These are phyloP conservation scores for Penicillium hesseltinei DNA, from an alignment of 2,329 filamentous ascomycete species.

Conservation along the genomic window DNA sequence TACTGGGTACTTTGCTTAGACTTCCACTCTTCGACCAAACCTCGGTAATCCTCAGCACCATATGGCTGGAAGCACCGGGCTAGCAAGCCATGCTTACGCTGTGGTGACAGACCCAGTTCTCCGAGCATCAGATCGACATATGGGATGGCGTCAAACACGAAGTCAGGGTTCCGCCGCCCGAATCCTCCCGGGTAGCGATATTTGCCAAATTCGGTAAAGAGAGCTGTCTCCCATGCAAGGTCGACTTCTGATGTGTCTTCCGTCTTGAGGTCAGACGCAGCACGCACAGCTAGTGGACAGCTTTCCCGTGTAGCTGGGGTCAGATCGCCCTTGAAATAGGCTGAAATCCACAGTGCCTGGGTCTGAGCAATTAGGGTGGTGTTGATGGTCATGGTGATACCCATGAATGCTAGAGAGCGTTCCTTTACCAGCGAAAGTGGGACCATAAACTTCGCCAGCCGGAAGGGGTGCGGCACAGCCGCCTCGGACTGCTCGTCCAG, in stretches of 20 bases:
- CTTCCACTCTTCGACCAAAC: slow-evolving; percentile 44
- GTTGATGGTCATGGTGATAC: slow-evolving; percentile 48
- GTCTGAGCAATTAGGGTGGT: slow-evolving; percentile 48
- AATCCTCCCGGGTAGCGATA: slow-evolving; percentile 64
- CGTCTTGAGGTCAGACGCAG: slow-evolving; percentile 12
- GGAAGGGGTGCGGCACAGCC: slow-evolving; percentile 47
- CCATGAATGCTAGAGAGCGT: slow-evolving; percentile 51
- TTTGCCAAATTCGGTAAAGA: slow-evolving; percentile 67
- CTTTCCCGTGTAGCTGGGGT: slow-evolving; percentile 28
- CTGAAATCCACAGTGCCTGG: slow-evolving; percentile 62
- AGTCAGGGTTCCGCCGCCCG: slow-evolving; percentile 56
- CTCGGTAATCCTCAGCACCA: slow-evolving; percentile 41
- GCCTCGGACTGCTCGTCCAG: slow-evolving; percentile 36
- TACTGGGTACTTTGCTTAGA: background rate
- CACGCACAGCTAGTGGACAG: slow-evolving; percentile 22
- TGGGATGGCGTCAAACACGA: slow-evolving; percentile 73
- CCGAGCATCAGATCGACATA: slow-evolving; percentile 68
- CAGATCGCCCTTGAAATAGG: slow-evolving; percentile 60
- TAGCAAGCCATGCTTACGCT: slow-evolving; percentile 35
- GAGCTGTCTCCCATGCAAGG: slow-evolving; percentile 56
- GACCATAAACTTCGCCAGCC: slow-evolving; percentile 49
- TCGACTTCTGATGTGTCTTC: slow-evolving; percentile 22
- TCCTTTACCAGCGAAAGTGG: slow-evolving; percentile 43
- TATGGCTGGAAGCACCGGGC: slow-evolving; percentile 41
- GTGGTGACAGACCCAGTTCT: slow-evolving; percentile 61